Percentiles rank a stretch among this genome's conserved stretches.
Evolutionary conservation across 148 eudicot species (phyloP).

Genomic region (Rhododendron williamsianum): DNA sequence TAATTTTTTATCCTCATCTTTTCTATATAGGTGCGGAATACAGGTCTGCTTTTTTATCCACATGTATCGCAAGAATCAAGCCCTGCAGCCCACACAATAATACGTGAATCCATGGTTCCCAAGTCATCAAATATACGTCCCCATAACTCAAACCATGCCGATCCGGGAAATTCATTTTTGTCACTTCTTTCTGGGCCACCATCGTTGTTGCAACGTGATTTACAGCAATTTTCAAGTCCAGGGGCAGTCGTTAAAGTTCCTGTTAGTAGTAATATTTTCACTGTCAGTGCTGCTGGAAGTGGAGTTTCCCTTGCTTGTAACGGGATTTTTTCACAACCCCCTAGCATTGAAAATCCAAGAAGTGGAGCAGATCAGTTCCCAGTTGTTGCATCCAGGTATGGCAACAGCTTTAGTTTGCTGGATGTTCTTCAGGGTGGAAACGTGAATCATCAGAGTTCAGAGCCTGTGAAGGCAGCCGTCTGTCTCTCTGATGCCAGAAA

Average conservation of each 20-base stretch:
- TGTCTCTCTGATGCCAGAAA: constrained; percentile 18
- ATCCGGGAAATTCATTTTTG: constrained; percentile 31
- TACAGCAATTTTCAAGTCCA: constrained; percentile 24
- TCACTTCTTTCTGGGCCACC: constrained; percentile 44
- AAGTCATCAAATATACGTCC: constrained; percentile 29
- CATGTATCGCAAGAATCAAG: constrained; percentile 28
- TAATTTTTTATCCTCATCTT: constrained; percentile 12
- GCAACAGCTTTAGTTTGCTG: constrained; percentile 18
- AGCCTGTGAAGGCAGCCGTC: constrained; percentile 17
- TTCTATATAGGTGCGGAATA: constrained; percentile 27
- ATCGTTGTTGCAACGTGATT: constrained; percentile 26
- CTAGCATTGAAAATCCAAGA: constrained; percentile 21
- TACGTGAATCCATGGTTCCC: constrained; percentile 19
- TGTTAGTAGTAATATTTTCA: constrained; percentile 8
- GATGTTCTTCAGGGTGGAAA: constrained; percentile 27
- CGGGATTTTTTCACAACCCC: constrained; percentile 23
- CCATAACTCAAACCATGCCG: constrained; percentile 26
- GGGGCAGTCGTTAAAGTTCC: constrained; percentile 20
- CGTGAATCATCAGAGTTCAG: constrained; percentile 13
- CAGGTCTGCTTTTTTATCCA: constrained; percentile 16
- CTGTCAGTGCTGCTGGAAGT: constrained; percentile 18
- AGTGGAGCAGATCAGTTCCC: constrained; percentile 20
- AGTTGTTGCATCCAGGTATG: constrained; percentile 18
- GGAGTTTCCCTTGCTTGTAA: constrained; percentile 22
- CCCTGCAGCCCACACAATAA: constrained; percentile 21